Base-by-base conservation (phyloP, 352 stramenopile species). In the Plasmopara viticola region DNA sequence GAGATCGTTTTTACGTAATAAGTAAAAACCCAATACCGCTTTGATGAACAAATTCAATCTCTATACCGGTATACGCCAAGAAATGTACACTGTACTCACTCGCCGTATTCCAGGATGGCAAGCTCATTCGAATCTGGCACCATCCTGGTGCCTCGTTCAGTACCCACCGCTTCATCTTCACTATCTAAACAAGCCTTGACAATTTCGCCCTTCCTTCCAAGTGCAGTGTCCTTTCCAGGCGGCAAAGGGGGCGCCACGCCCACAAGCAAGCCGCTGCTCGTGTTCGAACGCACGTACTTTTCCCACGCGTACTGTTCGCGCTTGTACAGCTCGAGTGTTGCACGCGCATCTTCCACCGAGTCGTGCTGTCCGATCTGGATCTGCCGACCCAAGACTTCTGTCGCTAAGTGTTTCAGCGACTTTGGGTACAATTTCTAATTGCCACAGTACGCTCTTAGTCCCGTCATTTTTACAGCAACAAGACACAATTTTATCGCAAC, bases 351-450 rank as follows among this genome's bases (percentile, higher is more conserved):
- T 59, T 90, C 79, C 25, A 94, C 84, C n/a, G 84, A 94, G 68
- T 94, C 78, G 74, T 94, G 84, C 67, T 92, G 78, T 52, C 84
- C 81, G n/a, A 60, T 74, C 44, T 94, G 84, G 52, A 92, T 92
- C 58, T 79, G 56, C 37, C 68, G 60, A 30, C 60, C 64, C 33
- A 94, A 62, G 9, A 92, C 66, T 51, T 92, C 81, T 44, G 82
- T 62, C 9, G 79, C 64, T 47, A 94, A 64, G 48, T 87, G 54
- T 68, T 89, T 90, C 29, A 94, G 60, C 41, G 84, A 84, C 62
- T 90, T 90, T 4, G 84, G 84, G 48, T 72, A 88, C 48, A 94
- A 50, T 90, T 94, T 94, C 84, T 92, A 34, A 20, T 41, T 34
- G 5, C 30, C 28, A 5, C n/a, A 41, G 1, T 9, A 10, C 14